These are phyloP conservation scores for Naumovozyma castellii DNA, from an alignment of 805 yeast species.

Conservation along the genomic window DNA sequence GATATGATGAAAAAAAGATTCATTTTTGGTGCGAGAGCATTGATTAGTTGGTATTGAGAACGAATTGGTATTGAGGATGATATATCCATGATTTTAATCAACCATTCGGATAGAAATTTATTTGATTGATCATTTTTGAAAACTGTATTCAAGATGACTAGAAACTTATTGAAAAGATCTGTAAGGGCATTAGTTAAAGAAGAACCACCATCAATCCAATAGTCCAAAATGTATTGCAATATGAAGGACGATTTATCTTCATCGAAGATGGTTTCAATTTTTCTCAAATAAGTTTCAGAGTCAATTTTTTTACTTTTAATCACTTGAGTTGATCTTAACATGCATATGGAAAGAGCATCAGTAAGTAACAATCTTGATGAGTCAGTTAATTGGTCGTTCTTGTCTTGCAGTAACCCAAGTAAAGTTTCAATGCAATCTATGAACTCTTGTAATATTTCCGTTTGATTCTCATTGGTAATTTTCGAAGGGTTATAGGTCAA, in stretches of 20 bases:
- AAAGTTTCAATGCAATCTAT: slow-evolving; percentile 4
- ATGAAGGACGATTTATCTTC: slow-evolving; percentile 25
- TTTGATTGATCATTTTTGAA: slow-evolving; percentile 13
- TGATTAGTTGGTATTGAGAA: slow-evolving; percentile 53
- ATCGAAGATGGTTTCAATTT: slow-evolving; percentile 10
- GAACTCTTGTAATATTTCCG: slow-evolving; percentile 4
- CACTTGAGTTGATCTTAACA: slow-evolving; percentile 44
- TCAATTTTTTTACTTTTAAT: slow-evolving; percentile 12
- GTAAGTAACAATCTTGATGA: slow-evolving; percentile 32
- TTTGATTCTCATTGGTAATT: not conserved
- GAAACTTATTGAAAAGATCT: slow-evolving; percentile 48
- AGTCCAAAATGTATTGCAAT: slow-evolving; percentile 51
- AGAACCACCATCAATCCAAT: slow-evolving; percentile 62
- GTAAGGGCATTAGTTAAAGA: slow-evolving; percentile 61
- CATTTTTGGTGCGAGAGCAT: slow-evolving; percentile 42
- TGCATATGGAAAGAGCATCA: slow-evolving; percentile 60
- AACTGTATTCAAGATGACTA: slow-evolving; percentile 32
- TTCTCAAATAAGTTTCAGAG: slow-evolving; percentile 6
- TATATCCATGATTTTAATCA: slow-evolving; percentile 33
- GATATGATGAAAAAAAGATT: slow-evolving; percentile 35
- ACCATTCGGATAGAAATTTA: slow-evolving; percentile 37
- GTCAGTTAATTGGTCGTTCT: slow-evolving; percentile 7
- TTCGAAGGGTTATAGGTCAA: not conserved
- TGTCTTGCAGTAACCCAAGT: slow-evolving; percentile 4
- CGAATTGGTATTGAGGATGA: slow-evolving; percentile 42